Base-by-base conservation (phyloP, 169 alveolate genomes). In the Plasmodium knowlesi region DNA sequence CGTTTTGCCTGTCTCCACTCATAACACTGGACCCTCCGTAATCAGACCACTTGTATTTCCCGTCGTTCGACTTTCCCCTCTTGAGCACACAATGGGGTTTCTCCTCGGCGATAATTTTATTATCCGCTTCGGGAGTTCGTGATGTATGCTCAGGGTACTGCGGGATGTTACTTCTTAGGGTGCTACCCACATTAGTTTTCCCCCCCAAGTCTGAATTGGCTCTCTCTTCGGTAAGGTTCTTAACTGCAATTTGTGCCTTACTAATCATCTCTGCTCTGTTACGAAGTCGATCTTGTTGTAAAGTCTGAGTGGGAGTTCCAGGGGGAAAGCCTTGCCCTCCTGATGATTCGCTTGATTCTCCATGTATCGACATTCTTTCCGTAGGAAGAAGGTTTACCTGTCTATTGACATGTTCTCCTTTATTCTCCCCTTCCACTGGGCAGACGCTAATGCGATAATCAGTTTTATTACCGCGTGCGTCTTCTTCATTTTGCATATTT, bases 41-140 rank as follows among this genome's bases (percentile, higher is more conserved):
- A 22, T 57, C 80, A 9, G 41, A 14, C 70, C 30, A 19, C 41
- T 54, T 82, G 37, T 30, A 50, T 57, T 16, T 43, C 54, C 41
- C 57, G 50, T 83, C 92, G 74, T 37, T 83, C n/a, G 82, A 83
- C 32, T 83, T 46, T 12, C 28, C 82, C 25, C 67, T 50, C 22
- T 43, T 83, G 25, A 83, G 72, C 9, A 71, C 82, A 43, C 53
- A 83, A 9, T 70, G 72, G 25, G 92, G 43, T 19, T 83, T 41
- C 39, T 83, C 76, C 74, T 54, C 90, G 2, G 9, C 37, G 16
- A 14, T 43, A n/a, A 22, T 22, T 83, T 8, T 67, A 14, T 83
- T 41, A 32, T 82, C 39, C 39, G 25, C 41, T 16, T 57, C 43
- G 34, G 34, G 39, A 22, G 9, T 71, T 22, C 39, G 14, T 70